Conservation (phyloP, 225 moss, liverwort and hornwort genomes). For the Anthoceros angustus region DNA sequence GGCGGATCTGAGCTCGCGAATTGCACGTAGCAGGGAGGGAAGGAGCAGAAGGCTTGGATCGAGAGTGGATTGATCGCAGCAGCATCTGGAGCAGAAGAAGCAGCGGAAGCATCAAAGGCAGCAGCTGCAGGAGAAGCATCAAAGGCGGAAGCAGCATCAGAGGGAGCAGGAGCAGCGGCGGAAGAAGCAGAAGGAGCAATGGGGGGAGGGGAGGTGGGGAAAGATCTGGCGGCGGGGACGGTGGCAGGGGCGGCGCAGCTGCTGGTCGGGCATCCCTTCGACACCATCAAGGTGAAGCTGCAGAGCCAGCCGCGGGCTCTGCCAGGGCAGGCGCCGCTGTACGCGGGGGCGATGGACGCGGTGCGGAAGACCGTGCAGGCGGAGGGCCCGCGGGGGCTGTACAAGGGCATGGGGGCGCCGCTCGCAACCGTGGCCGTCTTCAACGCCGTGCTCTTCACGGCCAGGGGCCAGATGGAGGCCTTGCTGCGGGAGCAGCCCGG, state of each 20-base stretch:
- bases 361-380: conserved; percentile 57
- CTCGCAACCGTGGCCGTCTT: conserved; percentile 79
- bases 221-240: conserved; percentile 88
- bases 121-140: conserved; percentile 16
- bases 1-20: too few relatives aligned
- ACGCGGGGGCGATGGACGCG: conserved; percentile 63
- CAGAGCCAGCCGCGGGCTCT: conserved; percentile 68
- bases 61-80: too few relatives aligned
- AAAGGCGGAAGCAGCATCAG: conserved; percentile 20
- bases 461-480: conserved; percentile 77
- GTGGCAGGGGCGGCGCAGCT: conserved; percentile 80
- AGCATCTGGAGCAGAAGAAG: background rate
- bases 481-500: conserved; percentile 43
- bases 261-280: conserved; percentile 88
- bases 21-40: conserved; percentile 36
- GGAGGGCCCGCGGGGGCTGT: conserved; percentile 62
- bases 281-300: conserved; percentile 96
- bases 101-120: conserved; percentile 5
- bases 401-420: conserved; percentile 93
- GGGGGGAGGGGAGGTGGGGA: conserved; percentile 49
- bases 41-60: background rate
- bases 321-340: conserved; percentile 52
- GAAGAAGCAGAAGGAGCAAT: background rate
- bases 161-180: background rate
- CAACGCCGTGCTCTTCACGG: conserved; percentile 80